phyloP scores from a whole-genome alignment of 306 rosid species.

The Sicyos edulis region DNA sequence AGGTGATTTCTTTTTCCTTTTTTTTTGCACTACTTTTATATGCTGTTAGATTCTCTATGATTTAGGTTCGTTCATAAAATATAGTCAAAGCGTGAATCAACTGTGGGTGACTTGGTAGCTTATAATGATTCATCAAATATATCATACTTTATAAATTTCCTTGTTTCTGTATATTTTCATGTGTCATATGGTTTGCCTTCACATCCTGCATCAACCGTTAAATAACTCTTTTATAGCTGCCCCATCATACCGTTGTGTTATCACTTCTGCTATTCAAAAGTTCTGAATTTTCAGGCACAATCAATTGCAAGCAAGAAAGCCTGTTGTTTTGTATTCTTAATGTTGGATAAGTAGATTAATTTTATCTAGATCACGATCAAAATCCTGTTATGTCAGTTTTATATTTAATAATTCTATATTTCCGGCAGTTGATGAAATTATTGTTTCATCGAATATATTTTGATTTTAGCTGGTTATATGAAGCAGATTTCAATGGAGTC shows the following conservation, averaged over 20 bases:
- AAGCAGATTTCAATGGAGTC: slow-evolving; percentile 90
- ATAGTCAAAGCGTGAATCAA: not conserved
- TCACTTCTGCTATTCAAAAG: slow-evolving; percentile 3
- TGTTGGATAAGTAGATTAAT: slow-evolving; percentile 10
- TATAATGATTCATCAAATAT: slow-evolving; percentile 10
- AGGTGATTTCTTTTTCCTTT: slow-evolving; percentile 41
- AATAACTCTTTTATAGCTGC: not conserved
- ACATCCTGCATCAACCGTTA: not conserved
- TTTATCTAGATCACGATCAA: not conserved
- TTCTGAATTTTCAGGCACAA: not conserved
- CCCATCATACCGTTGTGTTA: not conserved
- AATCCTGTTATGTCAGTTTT: not conserved
- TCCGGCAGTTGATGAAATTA: not conserved
- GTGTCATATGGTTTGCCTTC: not conserved
- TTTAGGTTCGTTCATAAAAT: not conserved
- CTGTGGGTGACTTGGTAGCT: not conserved
- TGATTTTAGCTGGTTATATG: slow-evolving; percentile 27
- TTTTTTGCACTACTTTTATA: not conserved
- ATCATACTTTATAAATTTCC: not conserved
- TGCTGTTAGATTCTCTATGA: not conserved
- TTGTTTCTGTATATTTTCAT: slow-evolving; percentile 6
- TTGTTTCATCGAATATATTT: not conserved
- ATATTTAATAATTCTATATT: not conserved
- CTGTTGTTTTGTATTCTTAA: not conserved
- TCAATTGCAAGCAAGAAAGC: not conserved